Base-by-base conservation (phyloP, 2,329 filamentous ascomycete genomes). In the Botrytis fabae region DNA sequence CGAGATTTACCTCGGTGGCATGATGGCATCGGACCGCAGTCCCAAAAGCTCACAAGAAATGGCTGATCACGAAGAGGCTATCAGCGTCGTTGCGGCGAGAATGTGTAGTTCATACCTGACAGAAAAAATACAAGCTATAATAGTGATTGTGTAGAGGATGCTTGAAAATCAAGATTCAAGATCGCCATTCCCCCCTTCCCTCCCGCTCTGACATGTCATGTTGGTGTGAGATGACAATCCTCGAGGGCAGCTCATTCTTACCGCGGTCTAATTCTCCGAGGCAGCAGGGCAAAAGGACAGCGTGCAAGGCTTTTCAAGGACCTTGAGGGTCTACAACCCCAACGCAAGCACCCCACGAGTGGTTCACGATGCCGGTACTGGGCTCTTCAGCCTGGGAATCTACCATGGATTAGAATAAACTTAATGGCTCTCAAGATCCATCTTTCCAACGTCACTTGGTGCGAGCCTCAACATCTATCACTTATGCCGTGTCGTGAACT, bases 301-400 rank as follows among this genome's bases (percentile, higher is more conserved):
- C 54, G 70, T 69, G 62, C 70, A 72, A 72, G 70, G 70, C 70
- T 59, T 18, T 71, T 51, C 20, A 68, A 71, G 42, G 71, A 71
- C 74, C 76, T 75, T 76, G 75, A 78, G 75, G 76, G 76, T 75
- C 73, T 61, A 76, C 66, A 61, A 74, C 71, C 62, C 62, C 71
- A 70, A 60, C 68, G 54, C 70, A 66, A 61, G 61, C 69, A 70
- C 76, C 77, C 76, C 77, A 76, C 77, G 78, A 78, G 77, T 77
- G 74, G 76, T 77, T 79, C 76, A 76, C 78, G 76, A 78, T 76
- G 75, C 77, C 75, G 75, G 74, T 66, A 59, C 73, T 73, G 73
- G 48, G 65, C 76, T 75, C 64, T 70, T 70, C 71, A 70, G 46
- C 66, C 71, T 64, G 48, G 71, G 68, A 60, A 60, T 38, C 48